phyloP scores from a whole-genome alignment of 495 filamentous ascomycete species.

The Podospora tetraspora region DNA sequence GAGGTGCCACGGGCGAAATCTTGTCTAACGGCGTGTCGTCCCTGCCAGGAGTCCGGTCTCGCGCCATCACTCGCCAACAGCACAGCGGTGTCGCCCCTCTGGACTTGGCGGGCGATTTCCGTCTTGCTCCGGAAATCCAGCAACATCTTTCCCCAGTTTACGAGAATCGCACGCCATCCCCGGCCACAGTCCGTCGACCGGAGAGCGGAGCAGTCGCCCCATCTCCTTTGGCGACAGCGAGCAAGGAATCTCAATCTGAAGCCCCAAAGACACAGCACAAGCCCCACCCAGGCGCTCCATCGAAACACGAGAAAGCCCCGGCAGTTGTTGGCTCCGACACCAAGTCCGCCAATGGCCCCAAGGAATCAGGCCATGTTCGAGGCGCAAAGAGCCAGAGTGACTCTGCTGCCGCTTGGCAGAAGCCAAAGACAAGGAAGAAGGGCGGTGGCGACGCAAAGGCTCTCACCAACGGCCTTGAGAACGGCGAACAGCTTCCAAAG shows the following conservation, averaged over 20 bases:
- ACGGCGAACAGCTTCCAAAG: constrained; percentile 45
- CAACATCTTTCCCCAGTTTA: constrained; percentile 52
- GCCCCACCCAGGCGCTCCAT: constrained; percentile 16
- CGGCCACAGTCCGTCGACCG: constrained; percentile 37
- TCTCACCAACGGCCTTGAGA: constrained; percentile 29
- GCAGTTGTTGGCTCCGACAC: constrained; percentile 26
- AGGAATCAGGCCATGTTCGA: constrained; percentile 45
- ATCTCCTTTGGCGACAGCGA: background rate
- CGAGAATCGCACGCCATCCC: constrained; percentile 49
- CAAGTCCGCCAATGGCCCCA: constrained; percentile 32
- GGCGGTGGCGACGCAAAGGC: constrained; percentile 32
- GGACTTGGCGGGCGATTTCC: constrained; percentile 38
- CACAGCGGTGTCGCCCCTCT: constrained; percentile 42
- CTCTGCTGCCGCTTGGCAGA: constrained; percentile 42
- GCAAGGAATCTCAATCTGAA: constrained; percentile 17
- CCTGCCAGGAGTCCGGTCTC: constrained; percentile 24
- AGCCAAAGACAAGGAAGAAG: constrained; percentile 46
- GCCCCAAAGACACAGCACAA: constrained; percentile 20
- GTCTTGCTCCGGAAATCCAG: constrained; percentile 32
- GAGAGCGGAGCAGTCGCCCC: constrained; percentile 23
- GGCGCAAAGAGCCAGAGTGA: constrained; percentile 48
- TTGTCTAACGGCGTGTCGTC: constrained; percentile 17
- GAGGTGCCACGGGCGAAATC: constrained; percentile 20
- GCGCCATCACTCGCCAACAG: constrained; percentile 31
- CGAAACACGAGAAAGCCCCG: constrained; percentile 21